Evolutionary conservation across 148 eudicot species (phyloP), one percentile per base, ranked within the genome.

Genomic region (Fagopyrum homotropicum): DNA sequence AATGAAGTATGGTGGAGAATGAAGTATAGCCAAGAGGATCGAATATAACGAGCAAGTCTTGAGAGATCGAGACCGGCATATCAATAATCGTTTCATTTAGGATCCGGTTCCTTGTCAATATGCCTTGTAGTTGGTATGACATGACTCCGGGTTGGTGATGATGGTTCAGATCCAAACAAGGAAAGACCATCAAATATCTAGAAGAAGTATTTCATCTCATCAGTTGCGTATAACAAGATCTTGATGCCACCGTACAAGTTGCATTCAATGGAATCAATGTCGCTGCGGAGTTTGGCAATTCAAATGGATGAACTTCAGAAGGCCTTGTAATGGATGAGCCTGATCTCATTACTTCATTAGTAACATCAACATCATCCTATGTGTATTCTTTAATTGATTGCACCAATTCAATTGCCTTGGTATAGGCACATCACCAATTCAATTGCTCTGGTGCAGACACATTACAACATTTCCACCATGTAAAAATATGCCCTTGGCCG

Each of bases 371-470:
- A 76, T 94, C 98, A 47, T 93, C 98, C 78, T 94, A 97, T 0
- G 98, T 93, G 88, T 85, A 94, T 68, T 91, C 98, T 81, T 79
- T 87, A 78, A 82, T 88, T 57, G 91, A 89, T 72, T 94, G 84
- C 73, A 94, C 85, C 76, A 94, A 87, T 77, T 94, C 95, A 70
- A 88, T 81, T 51, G 97, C 93, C 88, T 95, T 94, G 77, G 44
- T 63, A n/a, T n/a, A n/a, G n/a, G n/a, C n/a, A n/a, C n/a, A n/a
- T n/a, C n/a, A n/a, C n/a, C n/a, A n/a, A n/a, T n/a, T n/a, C n/a
- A n/a, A n/a, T n/a, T n/a, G n/a, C n/a, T n/a, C n/a, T n/a, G n/a
- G n/a, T n/a, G n/a, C n/a, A n/a, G n/a, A n/a, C n/a, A n/a, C n/a
- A n/a, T n/a, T n/a, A n/a, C n/a, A n/a, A n/a, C n/a, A n/a, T n/a